Evolutionary conservation across 1,139 yeast genomes (phyloP), one percentile per base, ranked within the genome.

Genomic region (Taphrina flavorubra): DNA sequence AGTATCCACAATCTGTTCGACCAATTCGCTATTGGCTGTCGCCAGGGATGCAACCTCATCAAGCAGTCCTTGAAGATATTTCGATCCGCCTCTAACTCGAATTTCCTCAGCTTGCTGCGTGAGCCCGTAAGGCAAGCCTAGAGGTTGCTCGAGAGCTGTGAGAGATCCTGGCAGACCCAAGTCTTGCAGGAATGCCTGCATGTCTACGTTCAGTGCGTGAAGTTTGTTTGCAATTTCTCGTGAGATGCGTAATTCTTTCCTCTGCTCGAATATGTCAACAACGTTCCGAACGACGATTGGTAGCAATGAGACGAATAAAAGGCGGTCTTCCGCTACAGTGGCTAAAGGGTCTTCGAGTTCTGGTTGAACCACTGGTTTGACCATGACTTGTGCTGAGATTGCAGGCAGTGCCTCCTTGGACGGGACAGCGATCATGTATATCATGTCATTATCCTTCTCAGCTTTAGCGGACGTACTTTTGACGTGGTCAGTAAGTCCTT

Each of bases 371-470:
- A 82, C 72, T 0, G 87, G 80, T 67, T 84, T 84, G 0, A 88
- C 90, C 82, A 89, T 85, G 7, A 83, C 77, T 0, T 85, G 87
- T 0, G 85, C 83, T 0, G 79, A 76, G 4, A 87, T 79, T 0
- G 80, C 75, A 0, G 85, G 80, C 5, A 87, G 74, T 1, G 81
- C 80, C 0, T 77, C 72, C 2, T 76, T 77, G 0, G 75, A 75
- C 0, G 96, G 96, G 0, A 91, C 86, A 0, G 81, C 78, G 72
- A 88, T 87, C 59, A 89, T 78, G 77, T 90, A 90, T 5, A 92
- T 86, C 74, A 91, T 80, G 74, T 90, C 94, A 75, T 92, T 92
- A 72, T 92, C 97, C 73, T 86, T 84, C 73, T 89, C 92, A 0
- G 92, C 86, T 0, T 83, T 79, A 16, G 80, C 78, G n/a, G 87